Conservation (phyloP, 148 eudicot genomes). For the Pouteria glomerata region DNA sequence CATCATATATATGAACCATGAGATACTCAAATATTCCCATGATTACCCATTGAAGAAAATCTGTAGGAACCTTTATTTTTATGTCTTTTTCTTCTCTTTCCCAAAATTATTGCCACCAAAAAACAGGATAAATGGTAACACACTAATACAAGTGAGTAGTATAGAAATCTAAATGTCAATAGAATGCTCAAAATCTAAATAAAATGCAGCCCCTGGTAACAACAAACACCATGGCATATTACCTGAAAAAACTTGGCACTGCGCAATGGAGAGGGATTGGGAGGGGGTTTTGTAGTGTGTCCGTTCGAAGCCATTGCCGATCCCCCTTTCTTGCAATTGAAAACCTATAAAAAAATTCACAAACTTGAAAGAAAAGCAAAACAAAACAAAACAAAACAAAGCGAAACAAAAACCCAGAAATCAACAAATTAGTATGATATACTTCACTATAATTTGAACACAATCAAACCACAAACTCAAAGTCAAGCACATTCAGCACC, state of each 20-base stretch:
- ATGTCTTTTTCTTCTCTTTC: not conserved
- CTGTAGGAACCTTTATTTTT: not conserved
- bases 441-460: not conserved
- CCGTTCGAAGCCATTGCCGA: slow-evolving; percentile 26
- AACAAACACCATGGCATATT: not conserved
- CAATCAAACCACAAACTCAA: not conserved
- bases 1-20: no score
- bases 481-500: not conserved
- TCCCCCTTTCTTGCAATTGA: slow-evolving; percentile 8
- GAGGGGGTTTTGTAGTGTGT: slow-evolving; percentile 33
- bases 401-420: no score
- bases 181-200: no score
- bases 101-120: not conserved
- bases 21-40: not conserved
- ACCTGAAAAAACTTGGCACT: slow-evolving; percentile 46
- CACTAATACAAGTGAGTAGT: no score
- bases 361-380: not conserved
- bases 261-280: slow-evolving; percentile 44
- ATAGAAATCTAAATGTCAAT: not conserved
- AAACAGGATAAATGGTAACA: no score
- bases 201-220: not conserved
- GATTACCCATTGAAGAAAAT: not conserved
- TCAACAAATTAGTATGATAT: no score
- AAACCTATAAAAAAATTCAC: slow-evolving; percentile 3
- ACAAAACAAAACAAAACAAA: no score